These are phyloP conservation scores for Solanum hybrid DNA, from an alignment of 305 asterid species.

Conservation along the genomic window DNA sequence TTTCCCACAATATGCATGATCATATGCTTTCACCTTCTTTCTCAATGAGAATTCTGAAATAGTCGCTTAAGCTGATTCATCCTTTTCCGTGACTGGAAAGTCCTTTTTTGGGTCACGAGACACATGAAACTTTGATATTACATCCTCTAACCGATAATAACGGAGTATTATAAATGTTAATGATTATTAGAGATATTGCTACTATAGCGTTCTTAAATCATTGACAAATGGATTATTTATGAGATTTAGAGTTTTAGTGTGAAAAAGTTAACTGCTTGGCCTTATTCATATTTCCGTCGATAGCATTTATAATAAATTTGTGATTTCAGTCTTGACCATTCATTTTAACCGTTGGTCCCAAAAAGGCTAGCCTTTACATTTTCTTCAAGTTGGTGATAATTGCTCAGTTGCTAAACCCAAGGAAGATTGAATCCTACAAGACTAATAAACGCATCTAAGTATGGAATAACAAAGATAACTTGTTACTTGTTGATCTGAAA, in stretches of 20 bases:
- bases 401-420: not conserved
- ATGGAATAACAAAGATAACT: not conserved
- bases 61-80: not conserved
- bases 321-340: not conserved
- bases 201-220: not conserved
- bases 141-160: not conserved
- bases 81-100: not conserved
- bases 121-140: not conserved
- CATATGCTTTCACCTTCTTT: not conserved
- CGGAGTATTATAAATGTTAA: not conserved
- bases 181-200: not conserved
- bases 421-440: not conserved
- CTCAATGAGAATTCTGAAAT: not conserved
- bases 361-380: not conserved
- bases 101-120: not conserved
- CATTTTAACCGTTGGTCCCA: not conserved
- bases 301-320: not conserved
- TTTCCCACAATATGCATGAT: not conserved
- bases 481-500: not conserved
- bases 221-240: not conserved
- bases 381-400: not conserved
- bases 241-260: not conserved
- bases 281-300: not conserved
- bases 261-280: not conserved
- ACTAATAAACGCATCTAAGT: not conserved